Conservation (phyloP, 106 monocot genomes). For the Dendrobium officinale region DNA sequence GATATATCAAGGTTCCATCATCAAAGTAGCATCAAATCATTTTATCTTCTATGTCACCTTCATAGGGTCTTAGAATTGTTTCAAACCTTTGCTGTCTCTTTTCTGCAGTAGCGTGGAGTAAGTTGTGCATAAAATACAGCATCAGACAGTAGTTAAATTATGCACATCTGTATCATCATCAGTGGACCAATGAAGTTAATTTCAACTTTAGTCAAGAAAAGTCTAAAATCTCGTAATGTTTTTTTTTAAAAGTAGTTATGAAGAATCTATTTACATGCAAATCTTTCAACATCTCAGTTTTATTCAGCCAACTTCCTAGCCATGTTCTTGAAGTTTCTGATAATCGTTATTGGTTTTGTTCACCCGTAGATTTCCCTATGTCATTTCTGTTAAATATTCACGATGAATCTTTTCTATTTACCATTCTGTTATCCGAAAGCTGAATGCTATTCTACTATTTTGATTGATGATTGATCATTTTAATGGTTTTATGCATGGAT, state of each 20-base stretch:
- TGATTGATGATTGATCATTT: constrained; percentile 8
- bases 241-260: not conserved
- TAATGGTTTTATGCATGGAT: not conserved
- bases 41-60: too few relatives aligned
- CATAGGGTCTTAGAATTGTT: too few relatives aligned
- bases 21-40: too few relatives aligned
- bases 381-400: not conserved
- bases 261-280: not conserved
- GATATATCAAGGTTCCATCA: too few relatives aligned
- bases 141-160: not conserved
- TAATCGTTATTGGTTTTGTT: not conserved
- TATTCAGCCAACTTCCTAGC: not conserved
- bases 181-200: not conserved
- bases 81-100: too few relatives aligned
- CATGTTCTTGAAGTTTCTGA: not conserved
- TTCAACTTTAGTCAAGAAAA: too few relatives aligned
- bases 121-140: not conserved
- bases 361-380: not conserved
- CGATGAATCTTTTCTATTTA: not conserved
- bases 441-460: not conserved
- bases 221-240: not conserved
- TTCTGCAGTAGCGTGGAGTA: too few relatives aligned
- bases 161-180: not conserved
- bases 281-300: not conserved
- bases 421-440: not conserved